Conservation (phyloP, 140 eudicot species). For the Flaveria floridana region DNA sequence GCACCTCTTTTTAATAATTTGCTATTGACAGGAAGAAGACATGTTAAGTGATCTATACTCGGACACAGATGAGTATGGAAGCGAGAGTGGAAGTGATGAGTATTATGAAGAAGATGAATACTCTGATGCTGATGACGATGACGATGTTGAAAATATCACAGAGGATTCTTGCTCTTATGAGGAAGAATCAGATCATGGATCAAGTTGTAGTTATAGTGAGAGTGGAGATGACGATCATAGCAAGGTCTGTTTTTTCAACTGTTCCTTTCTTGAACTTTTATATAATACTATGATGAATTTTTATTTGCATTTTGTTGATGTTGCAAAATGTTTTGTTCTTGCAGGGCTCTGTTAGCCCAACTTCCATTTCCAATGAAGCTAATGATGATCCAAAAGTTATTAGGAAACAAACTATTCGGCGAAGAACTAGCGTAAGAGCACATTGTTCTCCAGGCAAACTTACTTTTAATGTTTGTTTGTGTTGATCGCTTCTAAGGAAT, state of each 20-base stretch:
- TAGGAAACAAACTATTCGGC: slow-evolving; percentile 4
- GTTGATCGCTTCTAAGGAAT: background rate
- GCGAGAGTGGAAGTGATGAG: slow-evolving; percentile 76
- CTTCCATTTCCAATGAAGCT: background rate
- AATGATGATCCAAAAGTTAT: background rate
- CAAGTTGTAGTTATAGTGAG: slow-evolving; percentile 46
- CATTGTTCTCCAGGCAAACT: background rate
- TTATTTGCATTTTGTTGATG: background rate
- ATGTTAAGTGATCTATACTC: slow-evolving; percentile 60
- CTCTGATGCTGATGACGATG: slow-evolving; percentile 49
- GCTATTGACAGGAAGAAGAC: slow-evolving; percentile 66
- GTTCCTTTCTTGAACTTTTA: background rate
- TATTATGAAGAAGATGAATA: slow-evolving; percentile 50
- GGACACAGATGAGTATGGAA: slow-evolving; percentile 84
- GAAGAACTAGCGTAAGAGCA: slow-evolving; percentile 36
- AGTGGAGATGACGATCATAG: slow-evolving; percentile 38
- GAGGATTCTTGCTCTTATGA: slow-evolving; percentile 48
- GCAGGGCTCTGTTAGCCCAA: background rate
- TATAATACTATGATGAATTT: background rate
- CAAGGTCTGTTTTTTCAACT: slow-evolving; percentile 36
- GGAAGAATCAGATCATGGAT: slow-evolving; percentile 57
- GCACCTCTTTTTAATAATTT: background rate
- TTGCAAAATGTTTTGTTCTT: no score
- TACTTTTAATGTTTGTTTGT: background rate
- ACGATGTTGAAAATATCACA: slow-evolving; percentile 32